phyloP scores from a whole-genome alignment of 176 grass and related monocot genomes.

The Carex myosuroides region DNA sequence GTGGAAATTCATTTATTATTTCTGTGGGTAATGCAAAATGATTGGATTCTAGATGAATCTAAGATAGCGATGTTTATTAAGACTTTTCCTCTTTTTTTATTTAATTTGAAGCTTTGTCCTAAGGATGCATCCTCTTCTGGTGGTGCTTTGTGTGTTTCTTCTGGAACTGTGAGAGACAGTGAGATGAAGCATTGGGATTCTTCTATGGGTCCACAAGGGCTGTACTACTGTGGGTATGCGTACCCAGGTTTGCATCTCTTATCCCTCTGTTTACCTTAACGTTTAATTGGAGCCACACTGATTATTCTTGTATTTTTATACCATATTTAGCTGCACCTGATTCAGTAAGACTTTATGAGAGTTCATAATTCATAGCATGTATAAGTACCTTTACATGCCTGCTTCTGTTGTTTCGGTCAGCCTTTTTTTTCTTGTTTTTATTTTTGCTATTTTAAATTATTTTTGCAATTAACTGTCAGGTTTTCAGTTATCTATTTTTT shows the following conservation, averaged over 20 bases:
- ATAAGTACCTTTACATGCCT: neutral
- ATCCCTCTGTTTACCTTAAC: neutral
- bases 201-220: conserved; percentile 49
- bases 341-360: neutral
- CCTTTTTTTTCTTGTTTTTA: neutral
- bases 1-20: conserved; percentile 4
- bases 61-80: conserved; percentile 28
- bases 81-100: neutral
- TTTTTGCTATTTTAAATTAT: neutral
- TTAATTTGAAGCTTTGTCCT: conserved; percentile 31
- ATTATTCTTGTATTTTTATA: neutral
- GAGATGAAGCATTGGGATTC: conserved; percentile 47
- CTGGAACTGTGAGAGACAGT: conserved; percentile 46
- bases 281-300: neutral
- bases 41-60: neutral
- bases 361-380: neutral
- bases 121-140: conserved; percentile 62
- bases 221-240: conserved; percentile 70
- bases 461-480: neutral
- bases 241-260: conserved; percentile 62
- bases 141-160: conserved; percentile 75
- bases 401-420: neutral
- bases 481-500: neutral
- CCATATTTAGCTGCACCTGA: neutral
- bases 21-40: neutral